Base-by-base conservation (phyloP, 192 early-diverging fungal species). In the Umbelopsis sp. region DNA sequence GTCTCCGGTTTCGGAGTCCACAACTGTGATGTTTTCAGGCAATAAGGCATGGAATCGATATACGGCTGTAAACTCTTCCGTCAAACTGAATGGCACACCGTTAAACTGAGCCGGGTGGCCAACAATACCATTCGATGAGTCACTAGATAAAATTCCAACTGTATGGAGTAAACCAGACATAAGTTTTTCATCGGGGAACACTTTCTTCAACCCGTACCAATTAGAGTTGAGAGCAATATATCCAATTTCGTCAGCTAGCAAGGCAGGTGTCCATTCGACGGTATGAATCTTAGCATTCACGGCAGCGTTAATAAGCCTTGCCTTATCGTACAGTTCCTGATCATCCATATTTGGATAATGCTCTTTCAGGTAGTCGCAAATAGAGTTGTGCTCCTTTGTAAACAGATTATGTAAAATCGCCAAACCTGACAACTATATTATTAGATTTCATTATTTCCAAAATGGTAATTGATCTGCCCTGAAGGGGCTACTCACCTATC, bases 291-390 rank as follows among this genome's bases (percentile, higher is more conserved):
- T 61, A 16, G 55, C 55, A n/a, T 61, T 61, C 13, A 61, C 55
- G 18, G 55, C 55, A n/a, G 30, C 4, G 33, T 61, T 61, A 13
- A 61, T 61, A 16, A 61, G 33, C 3, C 55, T 30, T 4, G 27
- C 55, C 25, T 61, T 61, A 30, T 61, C 55, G 55, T 61, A 61
- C 30, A 61, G 27, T n/a, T 61, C 55, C 55, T 61, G 55, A 61
- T 61, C 55, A 25, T 35, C 27, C 55, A 61, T 61, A 15, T 61
- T 25, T 13, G 55, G 55, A 25, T 61, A 16, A 13, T 61, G 13
- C 16, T 35, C 25, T 33, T 61, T 61, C 27, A 61, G n/a, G 27
- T 35, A 35, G 12, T 61, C 55, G 55, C 55, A 61, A 16, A 61
- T 61, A 18, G 55, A 27, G 33, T 61, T 61, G 33, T 61, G 55